These are phyloP conservation scores for Helenozyma baotianmanensis DNA, from an alignment of 805 yeast genomes.

Conservation along the genomic window DNA sequence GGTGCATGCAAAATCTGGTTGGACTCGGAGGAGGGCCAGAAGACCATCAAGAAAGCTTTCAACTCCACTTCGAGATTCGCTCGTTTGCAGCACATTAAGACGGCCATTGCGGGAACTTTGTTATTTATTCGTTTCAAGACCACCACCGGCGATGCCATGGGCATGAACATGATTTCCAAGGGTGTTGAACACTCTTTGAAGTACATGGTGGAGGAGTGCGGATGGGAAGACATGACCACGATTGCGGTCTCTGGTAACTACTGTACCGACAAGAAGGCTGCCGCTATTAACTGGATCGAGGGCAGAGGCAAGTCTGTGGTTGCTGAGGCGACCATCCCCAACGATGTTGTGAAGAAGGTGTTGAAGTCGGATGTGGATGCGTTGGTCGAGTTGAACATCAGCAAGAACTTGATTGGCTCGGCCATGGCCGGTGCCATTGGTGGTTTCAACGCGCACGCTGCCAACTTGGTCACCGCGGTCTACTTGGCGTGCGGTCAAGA, in stretches of 20 bases:
- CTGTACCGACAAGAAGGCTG: slow-evolving; percentile 96
- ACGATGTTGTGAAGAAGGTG: slow-evolving; percentile 71
- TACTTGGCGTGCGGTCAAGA: slow-evolving; percentile 97
- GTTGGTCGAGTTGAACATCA: slow-evolving; percentile 80
- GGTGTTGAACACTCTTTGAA: slow-evolving; percentile 89
- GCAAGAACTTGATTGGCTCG: slow-evolving; percentile 90
- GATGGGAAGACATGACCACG: slow-evolving; percentile 90
- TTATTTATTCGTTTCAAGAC: slow-evolving; percentile 91
- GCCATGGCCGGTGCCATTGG: slow-evolving; percentile 99
- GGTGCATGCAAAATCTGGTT: slow-evolving; percentile 95
- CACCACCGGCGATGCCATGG: slow-evolving; percentile 99
- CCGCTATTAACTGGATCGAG: slow-evolving; percentile 98
- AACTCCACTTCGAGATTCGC: slow-evolving; percentile 98
- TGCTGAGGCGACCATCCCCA: slow-evolving; percentile 91
- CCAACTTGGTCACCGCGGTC: slow-evolving; percentile 92
- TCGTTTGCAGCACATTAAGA: slow-evolving; percentile 81
- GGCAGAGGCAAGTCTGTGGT: slow-evolving; percentile 98
- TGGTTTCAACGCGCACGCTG: slow-evolving; percentile 98
- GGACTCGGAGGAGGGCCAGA: slow-evolving; percentile 92
- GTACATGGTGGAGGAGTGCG: slow-evolving; percentile 81
- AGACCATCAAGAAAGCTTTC: slow-evolving; percentile 76
- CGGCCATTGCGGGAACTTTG: slow-evolving; percentile 91
- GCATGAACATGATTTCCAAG: slow-evolving; percentile 99
- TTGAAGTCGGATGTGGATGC: slow-evolving; percentile 91
- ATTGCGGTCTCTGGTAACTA: slow-evolving; percentile 95